A percentile compares a stretch with the other conserved stretches of the same genome.
Evolutionary conservation across 2,329 filamentous ascomycete genomes (phyloP).

Genomic region (Aspergillus sclerotialis): DNA sequence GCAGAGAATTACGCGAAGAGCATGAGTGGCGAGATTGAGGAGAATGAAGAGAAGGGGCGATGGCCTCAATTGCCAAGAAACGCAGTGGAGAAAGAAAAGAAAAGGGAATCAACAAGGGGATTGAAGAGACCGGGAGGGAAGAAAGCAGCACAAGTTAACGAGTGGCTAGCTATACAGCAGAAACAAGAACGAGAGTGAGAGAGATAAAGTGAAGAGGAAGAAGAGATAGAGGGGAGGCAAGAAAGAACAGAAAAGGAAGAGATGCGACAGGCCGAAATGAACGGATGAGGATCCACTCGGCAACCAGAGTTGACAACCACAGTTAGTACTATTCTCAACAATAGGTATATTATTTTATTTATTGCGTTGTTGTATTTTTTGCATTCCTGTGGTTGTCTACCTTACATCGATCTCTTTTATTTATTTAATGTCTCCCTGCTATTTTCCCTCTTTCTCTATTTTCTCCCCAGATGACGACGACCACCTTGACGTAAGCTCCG

Average conservation of each 20-base stretch:
- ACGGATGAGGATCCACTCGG: not conserved
- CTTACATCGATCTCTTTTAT: no score
- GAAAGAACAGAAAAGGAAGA: not conserved
- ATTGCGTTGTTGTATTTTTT: no score
- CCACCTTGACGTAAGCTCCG: not conserved
- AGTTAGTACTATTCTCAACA: no score
- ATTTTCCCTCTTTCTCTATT: no score
- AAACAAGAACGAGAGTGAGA: not conserved
- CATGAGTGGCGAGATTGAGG: constrained; percentile 9
- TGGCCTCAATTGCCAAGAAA: constrained; percentile 1
- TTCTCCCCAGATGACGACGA: no score
- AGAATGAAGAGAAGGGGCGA: constrained; percentile 16
- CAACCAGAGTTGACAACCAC: not conserved
- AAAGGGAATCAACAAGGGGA: not conserved
- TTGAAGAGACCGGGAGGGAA: not conserved
- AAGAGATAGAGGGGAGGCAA: not conserved
- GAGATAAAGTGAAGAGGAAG: not conserved
- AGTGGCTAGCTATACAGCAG: not conserved
- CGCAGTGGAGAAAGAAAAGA: not conserved
- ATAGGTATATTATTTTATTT: no score
- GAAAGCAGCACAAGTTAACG: not conserved
- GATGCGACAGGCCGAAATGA: not conserved
- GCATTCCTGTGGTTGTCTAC: no score
- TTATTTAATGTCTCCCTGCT: no score
- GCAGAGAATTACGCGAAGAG: constrained; percentile 4